These are phyloP conservation scores for Tolypocladium cylindrosporum DNA, from an alignment of 2,329 filamentous ascomycete genomes.

Conservation along the genomic window DNA sequence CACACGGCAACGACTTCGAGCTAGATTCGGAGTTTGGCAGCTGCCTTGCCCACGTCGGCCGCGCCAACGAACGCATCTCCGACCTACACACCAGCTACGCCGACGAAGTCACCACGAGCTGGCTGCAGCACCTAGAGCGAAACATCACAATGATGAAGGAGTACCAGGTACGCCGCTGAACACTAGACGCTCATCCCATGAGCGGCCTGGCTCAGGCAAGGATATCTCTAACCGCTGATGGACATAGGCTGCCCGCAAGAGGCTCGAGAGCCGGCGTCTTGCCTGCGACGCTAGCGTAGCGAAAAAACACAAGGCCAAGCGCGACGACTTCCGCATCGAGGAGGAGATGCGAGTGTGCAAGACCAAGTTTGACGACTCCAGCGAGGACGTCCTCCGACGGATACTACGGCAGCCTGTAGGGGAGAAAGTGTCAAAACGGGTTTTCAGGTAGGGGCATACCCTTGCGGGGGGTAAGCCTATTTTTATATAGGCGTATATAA, in stretches of 20 bases:
- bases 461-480: too few species aligned
- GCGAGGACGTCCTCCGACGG: constrained; percentile 78
- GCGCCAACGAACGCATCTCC: constrained; percentile 79
- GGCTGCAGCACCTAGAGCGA: constrained; percentile 86
- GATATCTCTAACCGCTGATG: not conserved
- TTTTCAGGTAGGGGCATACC: too few species aligned
- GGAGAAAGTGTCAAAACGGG: too few species aligned
- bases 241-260: constrained; percentile 65
- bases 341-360: constrained; percentile 87
- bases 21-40: constrained; percentile 83
- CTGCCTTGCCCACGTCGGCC: constrained; percentile 68
- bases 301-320: constrained; percentile 90
- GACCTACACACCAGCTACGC: constrained; percentile 79
- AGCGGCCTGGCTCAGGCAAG: too few species aligned
- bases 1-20: constrained; percentile 88
- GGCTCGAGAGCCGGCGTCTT: constrained; percentile 80
- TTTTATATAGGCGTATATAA: too few species aligned
- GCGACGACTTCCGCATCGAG: constrained; percentile 85
- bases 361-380: constrained; percentile 92
- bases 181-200: not conserved
- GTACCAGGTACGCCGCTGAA: constrained; percentile 60
- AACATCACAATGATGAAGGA: constrained; percentile 94
- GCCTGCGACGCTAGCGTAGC: constrained; percentile 83
- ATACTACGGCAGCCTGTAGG: too few species aligned
- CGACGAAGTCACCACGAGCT: constrained; percentile 65